Conservation (phyloP, 139 green algal genomes). For the Auxenochlorella protothecoides region DNA sequence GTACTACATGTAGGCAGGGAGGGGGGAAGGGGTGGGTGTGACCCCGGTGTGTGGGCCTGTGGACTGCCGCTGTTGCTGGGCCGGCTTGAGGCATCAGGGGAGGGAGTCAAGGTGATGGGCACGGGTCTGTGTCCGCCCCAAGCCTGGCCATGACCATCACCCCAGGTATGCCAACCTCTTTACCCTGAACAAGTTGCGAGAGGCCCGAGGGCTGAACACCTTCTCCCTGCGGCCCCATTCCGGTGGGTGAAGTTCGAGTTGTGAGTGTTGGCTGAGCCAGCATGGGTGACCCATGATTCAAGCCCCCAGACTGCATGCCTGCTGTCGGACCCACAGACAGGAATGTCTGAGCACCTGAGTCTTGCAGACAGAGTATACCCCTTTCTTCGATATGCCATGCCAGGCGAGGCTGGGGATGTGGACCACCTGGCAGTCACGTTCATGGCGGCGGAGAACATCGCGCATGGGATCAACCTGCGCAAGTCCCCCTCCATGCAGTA, state of each 20-base stretch:
- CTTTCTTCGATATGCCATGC: no score
- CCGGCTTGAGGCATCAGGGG: slow-evolving; percentile 83
- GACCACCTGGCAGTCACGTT: slow-evolving; percentile 91
- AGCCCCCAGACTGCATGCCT: no score
- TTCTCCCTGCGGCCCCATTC: slow-evolving; percentile 82
- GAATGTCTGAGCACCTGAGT: no score
- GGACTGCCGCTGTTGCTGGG: neutral
- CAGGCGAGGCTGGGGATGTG: slow-evolving; percentile 89
- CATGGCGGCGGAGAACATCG: slow-evolving; percentile 93
- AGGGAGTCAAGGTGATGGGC: no score
- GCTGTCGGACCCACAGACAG: no score
- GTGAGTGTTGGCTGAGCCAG: no score
- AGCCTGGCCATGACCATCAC: slow-evolving; percentile 39
- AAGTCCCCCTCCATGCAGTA: slow-evolving; percentile 84
- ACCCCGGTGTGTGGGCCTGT: no score
- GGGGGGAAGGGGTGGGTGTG: no score
- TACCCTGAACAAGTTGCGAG: slow-evolving; percentile 85
- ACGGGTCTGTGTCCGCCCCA: no score
- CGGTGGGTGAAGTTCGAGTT: slow-evolving; percentile 10
- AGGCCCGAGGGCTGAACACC: slow-evolving; percentile 81
- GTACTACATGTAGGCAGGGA: slow-evolving; percentile 65
- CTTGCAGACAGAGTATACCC: no score
- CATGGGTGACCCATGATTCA: no score
- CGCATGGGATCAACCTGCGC: slow-evolving; percentile 98
- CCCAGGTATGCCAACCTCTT: slow-evolving; percentile 95